phyloP scores from a whole-genome alignment of 2,329 filamentous ascomycete genomes.

The Fusarium sp. region DNA sequence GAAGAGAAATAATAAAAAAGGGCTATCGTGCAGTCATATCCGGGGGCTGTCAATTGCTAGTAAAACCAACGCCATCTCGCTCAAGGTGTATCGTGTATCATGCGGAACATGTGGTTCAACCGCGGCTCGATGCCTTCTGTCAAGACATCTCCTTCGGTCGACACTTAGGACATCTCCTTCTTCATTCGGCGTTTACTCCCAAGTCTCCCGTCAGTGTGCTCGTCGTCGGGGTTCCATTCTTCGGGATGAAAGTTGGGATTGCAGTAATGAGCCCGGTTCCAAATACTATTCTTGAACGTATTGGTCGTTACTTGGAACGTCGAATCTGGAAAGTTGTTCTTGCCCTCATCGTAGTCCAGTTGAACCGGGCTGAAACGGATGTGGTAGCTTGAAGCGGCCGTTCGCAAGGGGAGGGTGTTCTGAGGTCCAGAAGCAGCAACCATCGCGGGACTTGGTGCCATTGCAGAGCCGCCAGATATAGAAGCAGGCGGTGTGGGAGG shows the following conservation, averaged over 20 bases:
- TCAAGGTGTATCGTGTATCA: background rate
- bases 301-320: slow-evolving; percentile 62
- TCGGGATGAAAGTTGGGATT: slow-evolving; percentile 67
- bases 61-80: slow-evolving; percentile 12
- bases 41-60: slow-evolving; percentile 5
- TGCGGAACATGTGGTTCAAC: background rate
- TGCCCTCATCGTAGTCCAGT: slow-evolving; percentile 62
- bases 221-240: slow-evolving; percentile 58
- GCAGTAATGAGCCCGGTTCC: slow-evolving; percentile 74
- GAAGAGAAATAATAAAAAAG: background rate
- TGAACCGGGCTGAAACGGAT: slow-evolving; percentile 64
- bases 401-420: slow-evolving; percentile 18
- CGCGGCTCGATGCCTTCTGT: background rate
- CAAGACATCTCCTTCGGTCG: background rate
- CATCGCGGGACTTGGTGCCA: slow-evolving; percentile 38
- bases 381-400: slow-evolving; percentile 44
- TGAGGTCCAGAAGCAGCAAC: slow-evolving; percentile 34
- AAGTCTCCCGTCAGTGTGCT: slow-evolving; percentile 48
- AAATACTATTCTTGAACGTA: slow-evolving; percentile 75
- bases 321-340: slow-evolving; percentile 59
- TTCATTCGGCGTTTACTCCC: slow-evolving; percentile 44
- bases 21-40: slow-evolving; percentile 18
- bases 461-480: slow-evolving; percentile 44
- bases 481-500: slow-evolving; percentile 49
- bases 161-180: slow-evolving; percentile 32